Base-by-base conservation (phyloP, 2,329 filamentous ascomycete species). In the Trichoderma sp. region DNA sequence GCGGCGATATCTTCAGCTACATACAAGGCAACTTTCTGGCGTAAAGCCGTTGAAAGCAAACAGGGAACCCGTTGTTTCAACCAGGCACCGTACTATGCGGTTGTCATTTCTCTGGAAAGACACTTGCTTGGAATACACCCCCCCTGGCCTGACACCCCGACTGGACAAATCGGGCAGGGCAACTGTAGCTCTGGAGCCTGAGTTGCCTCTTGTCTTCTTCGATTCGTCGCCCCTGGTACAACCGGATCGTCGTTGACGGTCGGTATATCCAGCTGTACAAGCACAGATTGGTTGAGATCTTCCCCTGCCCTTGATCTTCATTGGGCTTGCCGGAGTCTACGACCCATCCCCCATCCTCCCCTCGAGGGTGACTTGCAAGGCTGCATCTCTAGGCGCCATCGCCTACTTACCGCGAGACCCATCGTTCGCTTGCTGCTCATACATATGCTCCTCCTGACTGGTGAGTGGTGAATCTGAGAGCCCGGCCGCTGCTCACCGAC, bases 101-200 rank as follows among this genome's bases (percentile, higher is more conserved):
- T 55, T 55, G 39, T n/a, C 50, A 43, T 47, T 21, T 41, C 7
- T n/a, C 19, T 9, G 9, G 26, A 17, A 43, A 19, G 24, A 26
- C 45, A 26, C 28, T 47, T 47, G 26, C 24, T 47, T 39, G 50
- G 30, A 34, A 43, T 55, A 55, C 50, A 39, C 41, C 34, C 28
- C 28, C n/a, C 41, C 19, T 55, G 39, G 41, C 21, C 39, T 30
- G 28, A 21, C 34, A 39, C 28, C 41, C 44, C 48, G 50, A 47
- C n/a, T 34, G 9, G 17, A 55, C 41, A 26, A 55, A 54, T 63
- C 50, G 50, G 57, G 57, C 50, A 51, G 57, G 57, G 19, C 41
- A 63, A 41, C 41, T 45, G 60, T 55, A 63, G 60, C 50, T 63
- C 41, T 54, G 50, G 41, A 63, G 60, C 39, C 50, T 28, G 26